Evolutionary conservation across 352 stramenopile genomes (phyloP).

Genomic region (Globisporangium radiosum): DNA sequence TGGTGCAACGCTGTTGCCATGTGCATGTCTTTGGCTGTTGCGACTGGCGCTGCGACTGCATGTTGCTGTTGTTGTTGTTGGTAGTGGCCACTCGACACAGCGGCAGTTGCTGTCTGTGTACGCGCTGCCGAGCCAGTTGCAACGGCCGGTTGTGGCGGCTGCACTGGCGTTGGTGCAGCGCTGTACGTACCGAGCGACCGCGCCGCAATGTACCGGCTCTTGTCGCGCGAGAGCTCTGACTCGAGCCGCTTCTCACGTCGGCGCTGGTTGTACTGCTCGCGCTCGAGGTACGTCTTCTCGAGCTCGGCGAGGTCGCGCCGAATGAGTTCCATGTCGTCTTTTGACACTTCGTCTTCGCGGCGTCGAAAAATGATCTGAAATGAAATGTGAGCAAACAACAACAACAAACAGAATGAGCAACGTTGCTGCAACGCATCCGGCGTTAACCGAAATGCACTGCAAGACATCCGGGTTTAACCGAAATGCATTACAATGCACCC

Average conservation of each 20-base stretch:
- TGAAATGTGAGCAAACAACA: no score
- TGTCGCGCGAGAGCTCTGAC: conserved; percentile 70
- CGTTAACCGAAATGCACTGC: no score
- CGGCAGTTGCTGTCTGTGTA: conserved; percentile 3
- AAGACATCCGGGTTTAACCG: no score
- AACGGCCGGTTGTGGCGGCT: not conserved
- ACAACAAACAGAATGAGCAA: conserved; percentile 9
- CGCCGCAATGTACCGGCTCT: conserved; percentile 46
- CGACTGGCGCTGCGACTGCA: not conserved
- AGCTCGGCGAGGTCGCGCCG: conserved; percentile 81
- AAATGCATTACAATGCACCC: no score
- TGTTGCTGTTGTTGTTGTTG: conserved; percentile 8
- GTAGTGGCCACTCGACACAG: conserved; percentile 2
- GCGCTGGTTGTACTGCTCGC: conserved; percentile 92
- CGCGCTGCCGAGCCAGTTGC: not conserved
- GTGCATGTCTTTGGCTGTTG: not conserved
- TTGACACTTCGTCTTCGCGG: conserved; percentile 66
- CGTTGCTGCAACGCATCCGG: no score
- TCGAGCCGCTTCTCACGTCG: conserved; percentile 83
- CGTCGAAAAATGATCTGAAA: conserved; percentile 40
- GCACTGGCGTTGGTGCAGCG: not conserved
- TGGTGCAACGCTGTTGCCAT: conserved; percentile 3
- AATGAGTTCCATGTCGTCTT: conserved; percentile 76
- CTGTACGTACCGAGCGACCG: conserved; percentile 21
- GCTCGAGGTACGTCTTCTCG: conserved; percentile 95